A percentile compares a stretch with the other conserved stretches of the same genome.
Conservation (phyloP, 257 asterid species). For the Scutellaria baicalensis region DNA sequence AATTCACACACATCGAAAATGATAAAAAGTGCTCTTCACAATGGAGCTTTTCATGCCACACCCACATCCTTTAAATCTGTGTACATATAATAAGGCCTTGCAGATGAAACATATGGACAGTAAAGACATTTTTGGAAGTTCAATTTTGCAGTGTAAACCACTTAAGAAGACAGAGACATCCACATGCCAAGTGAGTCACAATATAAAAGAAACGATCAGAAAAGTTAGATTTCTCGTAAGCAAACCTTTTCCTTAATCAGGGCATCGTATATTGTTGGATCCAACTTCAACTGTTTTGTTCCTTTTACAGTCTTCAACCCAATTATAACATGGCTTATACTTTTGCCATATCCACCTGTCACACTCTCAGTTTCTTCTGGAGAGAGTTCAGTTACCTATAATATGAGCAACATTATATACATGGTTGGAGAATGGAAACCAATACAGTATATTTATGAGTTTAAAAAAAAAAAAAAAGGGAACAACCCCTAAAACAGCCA, state of each 20-base stretch:
- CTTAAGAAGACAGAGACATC: background rate
- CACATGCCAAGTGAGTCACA: background rate
- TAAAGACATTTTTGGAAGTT: background rate
- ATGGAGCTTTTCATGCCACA: background rate
- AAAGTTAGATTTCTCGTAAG: background rate
- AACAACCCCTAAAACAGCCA: background rate
- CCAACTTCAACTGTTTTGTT: conserved; percentile 90
- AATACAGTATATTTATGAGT: background rate
- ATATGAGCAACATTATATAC: background rate
- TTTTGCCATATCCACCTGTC: conserved; percentile 94
- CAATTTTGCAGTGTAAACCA: background rate
- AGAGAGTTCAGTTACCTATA: conserved; percentile 89
- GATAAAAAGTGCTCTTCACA: background rate
- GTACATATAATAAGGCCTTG: background rate
- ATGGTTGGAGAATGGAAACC: background rate
- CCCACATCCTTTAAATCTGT: conserved; percentile 1
- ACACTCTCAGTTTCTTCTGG: conserved; percentile 93
- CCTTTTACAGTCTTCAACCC: conserved; percentile 95
- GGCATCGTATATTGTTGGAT: conserved; percentile 93
- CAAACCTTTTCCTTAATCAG: conserved; percentile 83
- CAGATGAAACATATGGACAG: background rate
- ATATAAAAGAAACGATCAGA: background rate
- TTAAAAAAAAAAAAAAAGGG: background rate
- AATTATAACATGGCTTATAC: conserved; percentile 87
- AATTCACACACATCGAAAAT: background rate